Conservation (phyloP, 2,329 filamentous ascomycete genomes). For the Zopfia rhizophila region DNA sequence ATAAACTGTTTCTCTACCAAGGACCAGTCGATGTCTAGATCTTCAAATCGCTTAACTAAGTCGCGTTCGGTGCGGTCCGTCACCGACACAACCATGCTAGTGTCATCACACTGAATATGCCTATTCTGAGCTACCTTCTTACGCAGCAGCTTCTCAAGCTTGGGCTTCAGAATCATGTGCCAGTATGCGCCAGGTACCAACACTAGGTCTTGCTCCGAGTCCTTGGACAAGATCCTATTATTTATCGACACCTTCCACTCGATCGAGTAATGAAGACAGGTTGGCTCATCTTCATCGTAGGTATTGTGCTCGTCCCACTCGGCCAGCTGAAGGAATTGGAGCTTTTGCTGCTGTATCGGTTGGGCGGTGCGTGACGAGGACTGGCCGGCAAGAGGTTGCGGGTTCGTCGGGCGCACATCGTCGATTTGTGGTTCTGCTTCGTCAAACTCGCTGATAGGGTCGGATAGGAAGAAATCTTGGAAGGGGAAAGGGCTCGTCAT, state of each 20-base stretch:
- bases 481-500: too few species aligned
- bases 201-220: slow-evolving; percentile 19
- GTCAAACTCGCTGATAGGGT: too few species aligned
- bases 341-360: too few species aligned
- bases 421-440: too few species aligned
- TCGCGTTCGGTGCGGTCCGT: slow-evolving; percentile 15
- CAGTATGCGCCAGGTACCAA: slow-evolving; percentile 14
- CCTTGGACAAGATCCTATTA: slow-evolving; percentile 14
- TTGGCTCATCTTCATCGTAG: slow-evolving; percentile 10
- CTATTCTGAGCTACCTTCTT: slow-evolving; percentile 16
- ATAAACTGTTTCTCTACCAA: slow-evolving; percentile 12
- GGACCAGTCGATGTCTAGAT: slow-evolving; percentile 15
- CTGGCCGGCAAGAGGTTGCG: too few species aligned
- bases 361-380: too few species aligned
- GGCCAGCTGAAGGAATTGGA: slow-evolving; percentile 9
- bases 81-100: slow-evolving; percentile 16
- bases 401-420: too few species aligned
- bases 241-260: slow-evolving; percentile 19
- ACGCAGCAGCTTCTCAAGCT: slow-evolving; percentile 12
- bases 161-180: slow-evolving; percentile 11
- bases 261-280: slow-evolving; percentile 19
- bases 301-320: slow-evolving; percentile 16
- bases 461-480: too few species aligned
- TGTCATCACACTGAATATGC: slow-evolving; percentile 17
- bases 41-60: slow-evolving; percentile 12